Conservation (phyloP, 805 yeast genomes). For the Candida hispaniensis region DNA sequence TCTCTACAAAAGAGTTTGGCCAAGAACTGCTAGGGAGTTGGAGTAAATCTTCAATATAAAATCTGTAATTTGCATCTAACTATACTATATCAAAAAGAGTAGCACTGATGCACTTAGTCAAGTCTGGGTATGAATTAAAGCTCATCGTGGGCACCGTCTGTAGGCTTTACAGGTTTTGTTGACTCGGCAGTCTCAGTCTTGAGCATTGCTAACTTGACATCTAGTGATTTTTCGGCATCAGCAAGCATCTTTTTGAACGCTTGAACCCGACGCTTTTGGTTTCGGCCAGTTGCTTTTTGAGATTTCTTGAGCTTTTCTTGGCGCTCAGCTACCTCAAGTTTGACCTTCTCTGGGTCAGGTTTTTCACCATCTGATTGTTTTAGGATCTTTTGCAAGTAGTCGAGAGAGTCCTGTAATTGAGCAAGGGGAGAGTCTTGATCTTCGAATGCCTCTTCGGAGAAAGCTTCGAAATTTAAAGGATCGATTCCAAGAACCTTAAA, state of each 20-base stretch:
- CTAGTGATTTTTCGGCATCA: constrained; percentile 13
- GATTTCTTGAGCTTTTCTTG: constrained; percentile 8
- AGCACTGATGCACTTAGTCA: too few relatives aligned
- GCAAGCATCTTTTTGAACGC: constrained; percentile 14
- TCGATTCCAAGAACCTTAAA: constrained; percentile 14
- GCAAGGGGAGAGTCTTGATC: constrained; percentile 12
- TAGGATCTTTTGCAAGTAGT: constrained; percentile 10
- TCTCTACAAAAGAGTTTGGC: constrained; percentile 90
- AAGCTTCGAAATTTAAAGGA: constrained; percentile 11
- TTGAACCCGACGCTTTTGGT: constrained; percentile 14
- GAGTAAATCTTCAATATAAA: constrained; percentile 2
- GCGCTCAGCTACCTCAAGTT: constrained; percentile 10
- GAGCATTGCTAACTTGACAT: constrained; percentile 10
- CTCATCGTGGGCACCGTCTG: constrained; percentile 11
- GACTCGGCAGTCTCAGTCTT: constrained; percentile 8
- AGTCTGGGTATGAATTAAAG: too few relatives aligned
- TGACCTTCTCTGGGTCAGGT: constrained; percentile 11
- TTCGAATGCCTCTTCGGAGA: constrained; percentile 13
- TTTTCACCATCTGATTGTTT: constrained; percentile 14
- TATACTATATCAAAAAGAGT: too few relatives aligned
- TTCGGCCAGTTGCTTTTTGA: constrained; percentile 9
- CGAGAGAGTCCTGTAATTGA: constrained; percentile 15
- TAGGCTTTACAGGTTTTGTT: constrained; percentile 6
- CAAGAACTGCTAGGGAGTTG: constrained; percentile 30
- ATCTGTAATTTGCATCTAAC: too few relatives aligned